These are phyloP conservation scores for Penicillium glabrum DNA, from an alignment of 2,329 filamentous ascomycete genomes.

Conservation along the genomic window DNA sequence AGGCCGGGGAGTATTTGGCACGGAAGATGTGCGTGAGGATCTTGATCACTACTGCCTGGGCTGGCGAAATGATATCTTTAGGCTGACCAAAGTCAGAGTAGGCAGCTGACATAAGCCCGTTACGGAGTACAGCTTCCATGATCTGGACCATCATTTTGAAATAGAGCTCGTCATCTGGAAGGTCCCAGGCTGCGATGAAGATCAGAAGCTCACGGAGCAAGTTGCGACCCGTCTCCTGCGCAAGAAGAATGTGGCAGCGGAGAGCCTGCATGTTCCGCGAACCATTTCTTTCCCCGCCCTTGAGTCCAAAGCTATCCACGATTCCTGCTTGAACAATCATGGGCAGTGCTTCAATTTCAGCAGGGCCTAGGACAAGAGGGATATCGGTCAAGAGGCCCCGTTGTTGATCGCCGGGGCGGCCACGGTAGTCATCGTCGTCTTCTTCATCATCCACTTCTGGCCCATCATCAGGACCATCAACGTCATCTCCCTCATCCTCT, in stretches of 20 bases:
- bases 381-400: conserved; percentile 89
- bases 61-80: conserved; percentile 94
- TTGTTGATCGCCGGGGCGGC: conserved; percentile 53
- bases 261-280: conserved; percentile 82
- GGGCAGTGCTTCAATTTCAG: conserved; percentile 91
- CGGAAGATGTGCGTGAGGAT: conserved; percentile 89
- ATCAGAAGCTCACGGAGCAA: conserved; percentile 87
- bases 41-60: conserved; percentile 88
- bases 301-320: conserved; percentile 72
- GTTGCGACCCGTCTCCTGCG: conserved; percentile 86
- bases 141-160: conserved; percentile 97
- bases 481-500: conserved; percentile 54
- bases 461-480: conserved; percentile 50
- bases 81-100: conserved; percentile 89
- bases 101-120: conserved; percentile 84
- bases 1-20: conserved; percentile 53
- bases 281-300: conserved; percentile 61
- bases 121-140: conserved; percentile 87
- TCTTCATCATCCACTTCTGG: conserved; percentile 57
- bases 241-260: conserved; percentile 83
- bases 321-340: conserved; percentile 98
- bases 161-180: conserved; percentile 88
- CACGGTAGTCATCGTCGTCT: conserved; percentile 52
- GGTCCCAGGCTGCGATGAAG: conserved; percentile 96
- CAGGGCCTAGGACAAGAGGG: conserved; percentile 88